phyloP scores from a whole-genome alignment of 2,329 filamentous ascomycete species.

The Calonectria naviculata region DNA sequence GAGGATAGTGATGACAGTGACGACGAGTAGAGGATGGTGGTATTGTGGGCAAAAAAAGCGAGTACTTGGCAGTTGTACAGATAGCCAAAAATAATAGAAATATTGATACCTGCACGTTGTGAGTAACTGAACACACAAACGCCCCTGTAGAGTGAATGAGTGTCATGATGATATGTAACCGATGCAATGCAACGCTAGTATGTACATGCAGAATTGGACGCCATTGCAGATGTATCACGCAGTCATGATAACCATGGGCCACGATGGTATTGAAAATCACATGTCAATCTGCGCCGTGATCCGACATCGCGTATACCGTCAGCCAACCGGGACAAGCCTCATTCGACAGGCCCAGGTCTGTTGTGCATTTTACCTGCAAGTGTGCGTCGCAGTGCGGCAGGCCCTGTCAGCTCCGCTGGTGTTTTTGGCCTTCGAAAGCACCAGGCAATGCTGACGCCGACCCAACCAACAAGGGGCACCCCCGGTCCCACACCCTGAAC shows the following conservation, averaged over 20 bases:
- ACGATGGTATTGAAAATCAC: constrained; percentile 28
- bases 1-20: constrained; percentile 51
- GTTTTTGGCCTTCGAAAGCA: not conserved
- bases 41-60: not conserved
- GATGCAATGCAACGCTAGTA: not conserved
- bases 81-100: not conserved
- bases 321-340: not conserved
- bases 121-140: too few species aligned
- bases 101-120: not conserved
- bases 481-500: not conserved
- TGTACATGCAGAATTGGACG: not conserved
- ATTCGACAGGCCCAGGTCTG: constrained; percentile 4
- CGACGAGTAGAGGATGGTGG: constrained; percentile 36
- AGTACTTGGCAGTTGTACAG: not conserved
- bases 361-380: constrained; percentile 22
- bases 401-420: not conserved
- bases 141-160: not conserved
- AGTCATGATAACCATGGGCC: constrained; percentile 11
- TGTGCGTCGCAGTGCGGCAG: constrained; percentile 16
- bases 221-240: not conserved
- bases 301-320: constrained; percentile 11
- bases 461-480: not conserved
- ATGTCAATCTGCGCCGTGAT: constrained; percentile 30
- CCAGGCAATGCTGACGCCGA: not conserved
- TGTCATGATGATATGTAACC: not conserved